Base-by-base conservation (phyloP, 352 stramenopile species). In the Pythium angustatum region DNA sequence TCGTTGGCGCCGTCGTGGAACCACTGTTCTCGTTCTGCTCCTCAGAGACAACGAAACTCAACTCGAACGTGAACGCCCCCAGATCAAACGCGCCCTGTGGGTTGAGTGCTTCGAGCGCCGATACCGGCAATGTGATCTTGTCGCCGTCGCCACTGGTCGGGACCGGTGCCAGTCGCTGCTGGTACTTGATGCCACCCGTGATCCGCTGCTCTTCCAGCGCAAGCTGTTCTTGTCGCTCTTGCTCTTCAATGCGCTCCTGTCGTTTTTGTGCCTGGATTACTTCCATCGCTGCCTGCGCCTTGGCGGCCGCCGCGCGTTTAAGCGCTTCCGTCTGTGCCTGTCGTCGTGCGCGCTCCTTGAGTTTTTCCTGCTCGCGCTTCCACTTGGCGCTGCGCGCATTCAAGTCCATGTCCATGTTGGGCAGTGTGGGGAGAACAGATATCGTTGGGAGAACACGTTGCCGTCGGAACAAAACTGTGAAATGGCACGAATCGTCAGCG, bases 11-110 rank as follows among this genome's bases (percentile, higher is more conserved):
- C n/a, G n/a, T n/a, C n/a, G 40, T 22, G 28, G 27, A 47, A 62
- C 40, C 27, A n/a, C n/a, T n/a, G n/a, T n/a, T n/a, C n/a, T n/a
- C n/a, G 28, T 40, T 43, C 17, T 43, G 27, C 11, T n/a, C n/a
- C n/a, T n/a, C n/a, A n/a, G 43, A 10, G 14, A n/a, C 36, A 57
- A 12, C 51, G 24, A 17, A 73, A 79, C 22, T 85, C 55, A 96
- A 64, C 64, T 93, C 83, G 55, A 96, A 95, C 15, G 81, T 93
- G 48, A 96, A 88, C 26, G 90, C 86, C 51, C 84, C 79, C 1
- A 87, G 62, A 61, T 94, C 83, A 44, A 91, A 76, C 21, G 84
- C 84, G 62, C 88, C 76, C 72, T 92, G 83, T 9, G 83, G 78
- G 65, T 93, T 90, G 17, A 96, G 76, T 52, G 83, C 64, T 59